Base-by-base conservation (phyloP, 495 filamentous ascomycete genomes). In the Bathelium albidoporum region DNA sequence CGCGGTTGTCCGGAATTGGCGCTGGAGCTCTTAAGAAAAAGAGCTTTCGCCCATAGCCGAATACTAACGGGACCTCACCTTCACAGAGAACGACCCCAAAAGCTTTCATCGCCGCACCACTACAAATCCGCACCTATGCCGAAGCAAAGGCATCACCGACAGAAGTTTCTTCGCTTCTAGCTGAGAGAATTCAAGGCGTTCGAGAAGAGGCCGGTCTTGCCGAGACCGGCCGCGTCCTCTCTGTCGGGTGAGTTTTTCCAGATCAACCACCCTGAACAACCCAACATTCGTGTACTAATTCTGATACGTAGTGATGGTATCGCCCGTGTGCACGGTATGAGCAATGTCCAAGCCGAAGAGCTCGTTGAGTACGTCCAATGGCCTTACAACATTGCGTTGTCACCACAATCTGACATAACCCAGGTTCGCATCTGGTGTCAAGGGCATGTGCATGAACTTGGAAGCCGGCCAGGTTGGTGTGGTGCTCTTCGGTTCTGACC, bases 371-470 rank as follows among this genome's bases (percentile, higher is more conserved):
- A 88, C 74, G 94, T 89, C 62, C 62, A 60, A 49, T 59, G 71
- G 65, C 68, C 53, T 62, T 24, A 60, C n/a, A 70, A 36, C 36
- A 18, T 26, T 45, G 32, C 29, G 16, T 1, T 45, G 5, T 59
- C n/a, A 10, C 32, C 1, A 64, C 53, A 68, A 68, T 74, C 78
- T 83, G 71, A 80, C 67, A 70, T 10, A 4, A 72, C 68, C 76
- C 60, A 64, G 94, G 84, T 98, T 98, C 83, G 91, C 94, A 72
- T 98, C 94, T 69, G 94, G 94, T 78, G 94, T 98, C 75, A 97
- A 97, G 86, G 94, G 94, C 78, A 98, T 98, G 94, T 97, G 95
- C 89, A 96, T 98, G 92, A 98, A 98, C 87, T 85, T 98, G 77
- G 94, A 98, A 82, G 94, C 94, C 78, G 94, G 94, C 78, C 95